Evolutionary conservation across 345 rosid genomes (phyloP).

Genomic region (Linum lewisii): DNA sequence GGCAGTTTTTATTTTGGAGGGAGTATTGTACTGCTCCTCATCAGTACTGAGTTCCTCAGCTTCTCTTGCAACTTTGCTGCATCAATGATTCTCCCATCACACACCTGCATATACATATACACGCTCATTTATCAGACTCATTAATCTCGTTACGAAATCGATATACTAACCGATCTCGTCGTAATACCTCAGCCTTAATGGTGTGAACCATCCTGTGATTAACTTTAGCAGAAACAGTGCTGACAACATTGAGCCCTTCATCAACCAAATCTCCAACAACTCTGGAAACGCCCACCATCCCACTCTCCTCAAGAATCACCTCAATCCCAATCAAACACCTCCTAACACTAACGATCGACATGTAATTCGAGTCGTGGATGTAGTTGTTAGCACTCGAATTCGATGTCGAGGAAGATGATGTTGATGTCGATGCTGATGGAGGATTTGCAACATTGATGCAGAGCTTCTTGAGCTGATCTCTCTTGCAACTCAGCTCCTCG

Average conservation of each 20-base stretch:
- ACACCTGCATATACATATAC: background rate
- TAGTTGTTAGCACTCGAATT: background rate
- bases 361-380: background rate
- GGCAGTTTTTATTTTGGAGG: background rate
- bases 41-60: background rate
- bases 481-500: background rate
- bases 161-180: background rate
- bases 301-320: background rate
- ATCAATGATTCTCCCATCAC: conserved; percentile 1
- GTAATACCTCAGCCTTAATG: background rate
- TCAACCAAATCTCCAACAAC: background rate
- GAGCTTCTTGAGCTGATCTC: background rate
- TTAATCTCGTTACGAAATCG: too few species aligned
- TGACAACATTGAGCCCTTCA: background rate
- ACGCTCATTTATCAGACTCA: background rate
- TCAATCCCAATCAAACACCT: background rate
- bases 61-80: background rate
- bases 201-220: background rate
- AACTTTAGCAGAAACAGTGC: background rate
- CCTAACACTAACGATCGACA: background rate
- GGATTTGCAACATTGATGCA: background rate
- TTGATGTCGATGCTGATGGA: background rate
- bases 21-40: background rate
- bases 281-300: background rate
- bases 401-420: background rate